phyloP scores from a whole-genome alignment of 164 flowering plant species.

The Warburgia ugandensis region DNA sequence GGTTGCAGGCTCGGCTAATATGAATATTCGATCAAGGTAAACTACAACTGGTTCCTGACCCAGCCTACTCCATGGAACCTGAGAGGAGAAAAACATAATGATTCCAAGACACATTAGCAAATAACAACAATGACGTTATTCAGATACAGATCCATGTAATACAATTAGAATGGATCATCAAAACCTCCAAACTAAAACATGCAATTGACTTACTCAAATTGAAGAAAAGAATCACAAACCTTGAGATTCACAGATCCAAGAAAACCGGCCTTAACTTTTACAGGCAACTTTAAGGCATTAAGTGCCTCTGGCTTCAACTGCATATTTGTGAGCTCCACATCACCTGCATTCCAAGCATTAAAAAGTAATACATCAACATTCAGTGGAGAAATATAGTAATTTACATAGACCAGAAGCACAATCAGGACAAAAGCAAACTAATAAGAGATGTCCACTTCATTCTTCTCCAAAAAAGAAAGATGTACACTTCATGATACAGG shows the following conservation, averaged over 20 bases:
- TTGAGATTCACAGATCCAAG: slow-evolving; percentile 96
- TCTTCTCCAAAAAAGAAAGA: no score
- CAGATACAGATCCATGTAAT: not conserved
- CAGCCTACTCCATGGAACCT: slow-evolving; percentile 99
- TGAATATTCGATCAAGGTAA: slow-evolving; percentile 74
- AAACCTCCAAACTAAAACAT: not conserved
- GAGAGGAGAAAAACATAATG: slow-evolving; percentile 1
- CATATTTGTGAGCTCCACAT: slow-evolving; percentile 95
- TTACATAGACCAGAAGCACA: not conserved
- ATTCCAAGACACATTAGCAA: not conserved
- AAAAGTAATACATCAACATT: not conserved
- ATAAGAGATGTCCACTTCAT: no score
- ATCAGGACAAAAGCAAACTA: no score
- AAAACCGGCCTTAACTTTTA: slow-evolving; percentile 97
- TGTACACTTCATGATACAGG: not conserved
- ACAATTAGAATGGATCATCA: not conserved
- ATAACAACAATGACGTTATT: not conserved
- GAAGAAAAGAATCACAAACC: slow-evolving; percentile 38
- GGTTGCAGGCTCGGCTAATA: slow-evolving; percentile 90
- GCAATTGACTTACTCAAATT: not conserved
- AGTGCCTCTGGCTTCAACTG: slow-evolving; percentile 99
- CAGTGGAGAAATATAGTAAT: not conserved
- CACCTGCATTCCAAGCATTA: slow-evolving; percentile 43
- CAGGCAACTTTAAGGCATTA: slow-evolving; percentile 90
- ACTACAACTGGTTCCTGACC: slow-evolving; percentile 98